Conservation (phyloP, 2,329 filamentous ascomycete species). For the Sclerotinia sclerotiorum region DNA sequence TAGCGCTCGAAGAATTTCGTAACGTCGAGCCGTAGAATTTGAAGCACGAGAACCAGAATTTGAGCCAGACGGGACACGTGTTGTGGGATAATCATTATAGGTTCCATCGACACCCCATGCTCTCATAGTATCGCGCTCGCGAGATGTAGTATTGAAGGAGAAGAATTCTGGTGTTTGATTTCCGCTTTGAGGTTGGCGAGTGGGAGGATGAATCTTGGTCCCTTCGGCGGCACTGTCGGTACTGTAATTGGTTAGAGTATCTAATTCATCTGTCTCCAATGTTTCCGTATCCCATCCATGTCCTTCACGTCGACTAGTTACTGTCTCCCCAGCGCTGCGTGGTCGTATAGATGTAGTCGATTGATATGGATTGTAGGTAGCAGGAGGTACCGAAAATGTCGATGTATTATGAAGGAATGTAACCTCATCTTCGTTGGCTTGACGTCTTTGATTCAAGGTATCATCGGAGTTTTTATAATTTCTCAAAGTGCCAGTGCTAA, state of each 20-base stretch:
- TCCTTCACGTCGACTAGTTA: slow-evolving; percentile 39
- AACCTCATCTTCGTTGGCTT: slow-evolving; percentile 25
- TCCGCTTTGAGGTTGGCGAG: slow-evolving; percentile 23
- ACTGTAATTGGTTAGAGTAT: slow-evolving; percentile 34
- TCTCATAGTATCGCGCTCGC: slow-evolving; percentile 1
- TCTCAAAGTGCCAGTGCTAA: slow-evolving; percentile 41
- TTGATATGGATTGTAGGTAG: slow-evolving; percentile 29
- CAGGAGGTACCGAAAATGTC: slow-evolving; percentile 26
- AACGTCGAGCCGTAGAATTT: slow-evolving; percentile 22
- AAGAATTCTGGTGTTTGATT: slow-evolving; percentile 35
- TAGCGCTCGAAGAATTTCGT: slow-evolving; percentile 26
- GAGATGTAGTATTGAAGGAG: slow-evolving; percentile 27
- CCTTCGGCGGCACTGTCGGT: slow-evolving; percentile 28
- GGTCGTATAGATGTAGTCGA: slow-evolving; percentile 36
- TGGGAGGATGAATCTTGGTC: slow-evolving; percentile 23
- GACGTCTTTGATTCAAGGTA: slow-evolving; percentile 40
- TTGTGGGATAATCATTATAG: slow-evolving; percentile 31
- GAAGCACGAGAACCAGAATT: background rate
- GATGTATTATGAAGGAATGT: slow-evolving; percentile 33
- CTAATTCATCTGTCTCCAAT: slow-evolving; percentile 32
- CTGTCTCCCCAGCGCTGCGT: slow-evolving; percentile 40
- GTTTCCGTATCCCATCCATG: slow-evolving; percentile 42
- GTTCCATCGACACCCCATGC: slow-evolving; percentile 37
- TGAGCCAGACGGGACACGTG: slow-evolving; percentile 28
- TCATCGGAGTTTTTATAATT: slow-evolving; percentile 54